Evolutionary conservation across 2,329 filamentous ascomycete species (phyloP), one percentile per base, ranked within the genome.

Genomic region (Chalaropsis thielavioides): DNA sequence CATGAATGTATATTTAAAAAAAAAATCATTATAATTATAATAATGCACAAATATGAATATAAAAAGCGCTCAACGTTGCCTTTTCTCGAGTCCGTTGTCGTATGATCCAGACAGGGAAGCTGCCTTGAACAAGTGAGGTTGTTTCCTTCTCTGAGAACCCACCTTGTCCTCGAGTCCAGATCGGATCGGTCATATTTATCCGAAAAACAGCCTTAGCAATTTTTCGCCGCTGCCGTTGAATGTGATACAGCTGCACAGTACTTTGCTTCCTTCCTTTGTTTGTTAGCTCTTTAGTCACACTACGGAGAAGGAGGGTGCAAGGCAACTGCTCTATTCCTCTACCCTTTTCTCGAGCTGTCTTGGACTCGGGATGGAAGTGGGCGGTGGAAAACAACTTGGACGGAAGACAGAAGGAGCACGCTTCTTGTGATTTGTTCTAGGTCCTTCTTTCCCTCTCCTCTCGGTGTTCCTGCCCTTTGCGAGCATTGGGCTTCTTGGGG

Each of bases 381-480:
- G 8, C n/a, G n/a, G n/a, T n/a, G n/a, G n/a, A n/a, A 44, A 17
- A n/a, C 43, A 44, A 19, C 24, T 40, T 40, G 17, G 11, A 10
- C 56, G 56, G 56, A 59, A 59, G 11, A 10, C 56, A 31, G 56
- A 59, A 59, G 56, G 56, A 59, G 56, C 38, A n/a, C 43, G 2
- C n/a, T 44, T 44, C 7, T 44, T 17, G n/a, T 44, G 8, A 38
- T 59, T 8, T 22, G 10, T 19, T n/a, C 19, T 17, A 31, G 56
- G 56, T 59, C 27, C 56, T 19, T 59, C 56, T 38, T 59, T 38
- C 56, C 56, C 27, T 31, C 19, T 7, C 56, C 31, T 59, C 31
- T 38, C 31, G 43, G 13, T 44, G 15, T 5, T n/a, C 43, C 43
- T 44, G 35, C 35, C 10, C 35, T 38, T 38, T 38, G 4, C 35